These are phyloP conservation scores for Cladorrhinum samala DNA, from an alignment of 495 filamentous ascomycete genomes.

Conservation along the genomic window DNA sequence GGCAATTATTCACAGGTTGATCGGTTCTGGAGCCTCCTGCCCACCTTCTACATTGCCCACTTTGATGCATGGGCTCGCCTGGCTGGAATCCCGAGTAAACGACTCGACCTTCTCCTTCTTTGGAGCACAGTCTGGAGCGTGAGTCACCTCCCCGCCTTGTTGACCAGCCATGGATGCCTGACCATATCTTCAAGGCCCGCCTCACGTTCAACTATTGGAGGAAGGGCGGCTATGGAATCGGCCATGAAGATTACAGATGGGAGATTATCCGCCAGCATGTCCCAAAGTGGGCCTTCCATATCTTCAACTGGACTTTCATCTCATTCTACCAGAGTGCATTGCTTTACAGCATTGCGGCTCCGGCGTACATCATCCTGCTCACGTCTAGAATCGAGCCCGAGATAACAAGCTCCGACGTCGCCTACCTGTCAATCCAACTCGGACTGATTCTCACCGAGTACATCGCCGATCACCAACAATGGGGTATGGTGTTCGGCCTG, in stretches of 20 bases:
- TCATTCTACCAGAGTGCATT: conserved; percentile 75
- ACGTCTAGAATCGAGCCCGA: conserved; percentile 35
- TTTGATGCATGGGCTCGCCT: conserved; percentile 74
- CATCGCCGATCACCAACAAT: conserved; percentile 90
- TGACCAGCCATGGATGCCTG: conserved; percentile 33
- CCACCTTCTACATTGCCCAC: conserved; percentile 83
- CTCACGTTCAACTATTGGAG: conserved; percentile 97
- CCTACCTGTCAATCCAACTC: conserved; percentile 62
- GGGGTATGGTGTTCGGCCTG: conserved; percentile 50
- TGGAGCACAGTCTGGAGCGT: conserved; percentile 78
- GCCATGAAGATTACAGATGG: conserved; percentile 93
- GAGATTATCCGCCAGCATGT: conserved; percentile 40
- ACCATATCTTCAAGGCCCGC: conserved; percentile 33
- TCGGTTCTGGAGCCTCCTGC: conserved; percentile 82
- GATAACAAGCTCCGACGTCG: conserved; percentile 53
- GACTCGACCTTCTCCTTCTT: conserved; percentile 66
- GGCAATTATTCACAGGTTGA: conserved; percentile 94
- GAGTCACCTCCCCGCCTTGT: conserved; percentile 28
- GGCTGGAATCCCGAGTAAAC: conserved; percentile 61
- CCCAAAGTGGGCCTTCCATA: conserved; percentile 55
- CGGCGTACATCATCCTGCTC: conserved; percentile 75
- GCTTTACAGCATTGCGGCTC: conserved; percentile 67
- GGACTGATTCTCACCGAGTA: conserved; percentile 66
- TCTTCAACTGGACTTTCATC: conserved; percentile 87
- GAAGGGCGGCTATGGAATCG: conserved; percentile 82